phyloP scores from a whole-genome alignment of 768 basidiomycete genomes.

The Pleurotus ostreatus region DNA sequence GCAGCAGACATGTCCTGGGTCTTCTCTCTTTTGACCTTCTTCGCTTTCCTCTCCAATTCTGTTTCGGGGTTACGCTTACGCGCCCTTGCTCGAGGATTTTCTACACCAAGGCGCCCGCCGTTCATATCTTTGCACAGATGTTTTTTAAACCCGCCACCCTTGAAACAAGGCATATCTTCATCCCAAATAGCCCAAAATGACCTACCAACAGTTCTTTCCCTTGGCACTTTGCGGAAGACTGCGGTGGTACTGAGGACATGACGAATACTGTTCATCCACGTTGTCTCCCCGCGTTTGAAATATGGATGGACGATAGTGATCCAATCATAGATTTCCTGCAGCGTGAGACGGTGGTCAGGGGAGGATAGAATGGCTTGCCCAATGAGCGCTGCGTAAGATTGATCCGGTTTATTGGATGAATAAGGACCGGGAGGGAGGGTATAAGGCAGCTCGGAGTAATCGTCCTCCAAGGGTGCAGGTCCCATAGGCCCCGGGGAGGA shows the following conservation, averaged over 20 bases:
- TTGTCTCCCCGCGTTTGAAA: constrained; percentile 88
- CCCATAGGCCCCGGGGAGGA: constrained; percentile 83
- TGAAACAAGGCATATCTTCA: constrained; percentile 79
- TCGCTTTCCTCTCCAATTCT: constrained; percentile 24
- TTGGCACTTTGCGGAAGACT: constrained; percentile 81
- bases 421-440: constrained; percentile 84
- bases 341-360: constrained; percentile 75
- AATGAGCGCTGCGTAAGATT: constrained; percentile 92
- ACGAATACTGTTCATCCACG: constrained; percentile 99
- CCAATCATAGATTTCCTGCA: constrained; percentile 96
- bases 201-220: constrained; percentile 74
- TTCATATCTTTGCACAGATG: constrained; percentile 47
- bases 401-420: constrained; percentile 72
- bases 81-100: constrained; percentile 25
- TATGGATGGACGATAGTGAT: constrained; percentile 92
- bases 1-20: constrained; percentile 18
- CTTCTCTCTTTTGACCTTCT: constrained; percentile 43
- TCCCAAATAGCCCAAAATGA: constrained; percentile 88
- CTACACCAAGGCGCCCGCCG: constrained; percentile 31
- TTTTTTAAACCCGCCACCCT: constrained; percentile 78
- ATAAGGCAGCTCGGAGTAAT: constrained; percentile 67
- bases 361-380: constrained; percentile 92
- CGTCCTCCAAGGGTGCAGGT: constrained; percentile 57
- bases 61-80: constrained; percentile 19
- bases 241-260: constrained; percentile 92